Evolutionary conservation across 2,329 filamentous ascomycete genomes (phyloP), one percentile per base, ranked within the genome.

Genomic region (Westerdykella aurantiaca): DNA sequence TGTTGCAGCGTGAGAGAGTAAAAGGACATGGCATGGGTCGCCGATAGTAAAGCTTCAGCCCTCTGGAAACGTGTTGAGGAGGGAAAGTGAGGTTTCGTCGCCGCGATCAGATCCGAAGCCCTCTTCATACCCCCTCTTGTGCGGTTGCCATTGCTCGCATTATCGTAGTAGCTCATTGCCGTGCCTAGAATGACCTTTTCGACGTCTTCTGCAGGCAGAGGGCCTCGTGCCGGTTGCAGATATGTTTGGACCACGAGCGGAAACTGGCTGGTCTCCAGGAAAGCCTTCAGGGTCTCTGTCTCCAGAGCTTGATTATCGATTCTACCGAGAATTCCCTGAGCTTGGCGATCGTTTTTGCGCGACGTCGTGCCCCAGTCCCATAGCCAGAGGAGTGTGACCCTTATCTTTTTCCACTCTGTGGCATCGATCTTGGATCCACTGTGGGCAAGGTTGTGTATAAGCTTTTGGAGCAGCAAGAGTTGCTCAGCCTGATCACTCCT

Each of bases 1-100:
- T 89, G 85, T 50, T 87, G 88, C 11, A 93, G 73, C 0, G 84
- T 86, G 4, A 94, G 73, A 3, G 85, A 82, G 60, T 91, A 93
- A 47, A 84, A 80, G 16, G 85, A 85, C 38, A 93, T 71, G 1
- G 81, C 75, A 64, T 93, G 85, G 0, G 87, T 90, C 4, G 86
- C 85, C 49, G 74, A 76, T 9, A 91, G 69, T 2, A 94, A 70
- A 5, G 83, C 78, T 40, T 82, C 78, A 3, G 82, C 75, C 16
- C 78, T 75, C 41, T 72, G 73, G 41, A 78, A 76, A 1, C 74
- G 71, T 1, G 72, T 62, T 1, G 79, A 78, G 17, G 69, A 68
- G 1, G 69, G 59, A 38, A 88, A 75, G 6, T 79, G 76, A 18
- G 71, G 64, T 3, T 79, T 78, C 53, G 89, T 86, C 1, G 83